Conservation (phyloP, 805 yeast species). For the Jamesozyma jinghongensis region DNA sequence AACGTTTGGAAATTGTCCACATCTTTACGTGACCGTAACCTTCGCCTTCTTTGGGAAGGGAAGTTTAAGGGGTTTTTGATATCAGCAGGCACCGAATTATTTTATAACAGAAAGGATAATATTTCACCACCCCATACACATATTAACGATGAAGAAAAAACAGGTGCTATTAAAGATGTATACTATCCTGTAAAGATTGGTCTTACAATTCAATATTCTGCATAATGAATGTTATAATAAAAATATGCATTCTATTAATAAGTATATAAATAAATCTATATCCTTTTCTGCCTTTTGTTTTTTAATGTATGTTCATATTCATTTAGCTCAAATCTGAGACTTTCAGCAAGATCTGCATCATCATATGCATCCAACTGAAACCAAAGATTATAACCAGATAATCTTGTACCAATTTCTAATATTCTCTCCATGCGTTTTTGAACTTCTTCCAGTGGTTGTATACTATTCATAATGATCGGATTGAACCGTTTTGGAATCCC, state of each 20-base stretch:
- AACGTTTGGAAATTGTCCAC: slow-evolving; percentile 70
- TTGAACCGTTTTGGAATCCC: slow-evolving; percentile 59
- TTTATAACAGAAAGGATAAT: slow-evolving; percentile 12
- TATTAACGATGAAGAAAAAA: slow-evolving; percentile 33
- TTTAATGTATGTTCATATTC: slow-evolving; percentile 42
- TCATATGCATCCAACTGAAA: slow-evolving; percentile 70
- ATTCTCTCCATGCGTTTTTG: slow-evolving; percentile 52
- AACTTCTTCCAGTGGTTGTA: slow-evolving; percentile 47
- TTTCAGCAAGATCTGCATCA: slow-evolving; percentile 60
- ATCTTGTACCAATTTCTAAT: slow-evolving; percentile 49
- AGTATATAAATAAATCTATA: neutral
- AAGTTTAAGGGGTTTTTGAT: slow-evolving; percentile 69
- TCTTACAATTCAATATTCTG: slow-evolving; percentile 25
- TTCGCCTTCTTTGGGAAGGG: slow-evolving; percentile 81
- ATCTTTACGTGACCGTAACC: slow-evolving; percentile 49
- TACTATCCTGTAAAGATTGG: slow-evolving; percentile 21
- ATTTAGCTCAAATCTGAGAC: slow-evolving; percentile 46
- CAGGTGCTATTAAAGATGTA: neutral
- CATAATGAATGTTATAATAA: slow-evolving; percentile 6
- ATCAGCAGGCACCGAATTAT: slow-evolving; percentile 58
- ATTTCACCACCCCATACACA: slow-evolving; percentile 17
- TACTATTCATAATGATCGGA: slow-evolving; percentile 59
- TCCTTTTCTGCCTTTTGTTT: slow-evolving; percentile 26
- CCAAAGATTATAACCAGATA: slow-evolving; percentile 65
- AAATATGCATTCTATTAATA: neutral